These are phyloP conservation scores for Falciphora oryzae DNA, from an alignment of 2,329 filamentous ascomycete genomes.

Conservation along the genomic window DNA sequence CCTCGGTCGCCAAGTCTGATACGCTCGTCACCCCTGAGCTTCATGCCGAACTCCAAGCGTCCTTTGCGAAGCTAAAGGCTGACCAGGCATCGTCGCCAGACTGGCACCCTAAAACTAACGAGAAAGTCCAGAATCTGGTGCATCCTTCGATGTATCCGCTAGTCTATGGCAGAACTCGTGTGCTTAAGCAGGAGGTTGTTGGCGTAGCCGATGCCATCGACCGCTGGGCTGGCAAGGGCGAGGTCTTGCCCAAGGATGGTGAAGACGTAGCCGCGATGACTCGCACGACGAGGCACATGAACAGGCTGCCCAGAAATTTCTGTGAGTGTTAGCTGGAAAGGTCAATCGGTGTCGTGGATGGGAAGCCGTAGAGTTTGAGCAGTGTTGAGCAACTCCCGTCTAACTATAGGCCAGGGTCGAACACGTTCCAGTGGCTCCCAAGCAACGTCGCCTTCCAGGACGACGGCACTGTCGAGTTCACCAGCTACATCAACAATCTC, in stretches of 20 bases:
- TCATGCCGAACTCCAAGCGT: conserved; percentile 27
- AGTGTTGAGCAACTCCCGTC: not conserved
- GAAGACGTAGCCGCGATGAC: not conserved
- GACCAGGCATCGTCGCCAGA: conserved; percentile 33
- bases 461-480: conserved; percentile 26
- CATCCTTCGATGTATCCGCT: conserved; percentile 56
- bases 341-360: too few relatives aligned
- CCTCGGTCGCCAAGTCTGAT: conserved; percentile 49
- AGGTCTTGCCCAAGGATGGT: conserved; percentile 11
- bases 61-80: conserved; percentile 36
- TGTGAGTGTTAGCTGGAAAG: not conserved
- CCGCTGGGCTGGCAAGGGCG: conserved; percentile 18
- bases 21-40: conserved; percentile 29
- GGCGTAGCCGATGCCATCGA: conserved; percentile 20
- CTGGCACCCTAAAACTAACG: conserved; percentile 50
- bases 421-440: conserved; percentile 29
- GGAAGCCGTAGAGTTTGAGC: too few relatives aligned
- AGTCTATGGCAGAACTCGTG: conserved; percentile 30
- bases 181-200: conserved; percentile 28
- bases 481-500: conserved; percentile 41
- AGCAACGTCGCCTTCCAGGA: conserved; percentile 28
- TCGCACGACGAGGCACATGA: not conserved
- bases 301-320: not conserved
- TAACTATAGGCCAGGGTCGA: conserved; percentile 17
- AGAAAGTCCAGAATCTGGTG: conserved; percentile 51